Evolutionary conservation across 768 basidiomycete species (phyloP), one percentile per base, ranked within the genome.

Genomic region (Sarcodon sp.): DNA sequence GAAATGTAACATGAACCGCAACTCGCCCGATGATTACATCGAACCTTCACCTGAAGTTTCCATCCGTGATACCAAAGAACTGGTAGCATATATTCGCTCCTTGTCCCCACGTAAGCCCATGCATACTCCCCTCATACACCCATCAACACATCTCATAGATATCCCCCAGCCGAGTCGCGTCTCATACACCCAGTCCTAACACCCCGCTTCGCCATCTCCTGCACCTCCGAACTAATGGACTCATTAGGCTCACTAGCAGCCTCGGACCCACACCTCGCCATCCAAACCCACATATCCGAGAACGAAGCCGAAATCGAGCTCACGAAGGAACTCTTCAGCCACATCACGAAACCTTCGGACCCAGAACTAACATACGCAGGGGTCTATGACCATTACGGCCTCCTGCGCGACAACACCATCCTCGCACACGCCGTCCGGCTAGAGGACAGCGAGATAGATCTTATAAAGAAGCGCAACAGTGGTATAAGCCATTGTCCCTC

Each of bases 161-260:
- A 44, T 27, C 33, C 11, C 58, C 60, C 43, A 21, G 45, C 13
- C 2, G 52, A 48, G 27, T 51, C 57, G 67, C 71, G 77, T 1
- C 77, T 93, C 6, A 84, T 98, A 8, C 86, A 87, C 48, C 94
- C 94, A 4, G 80, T 91, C 57, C 66, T 97, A 38, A 97, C 94
- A 0, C 94, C 94, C 11, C 86, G 94, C n/a, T 98, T 97, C 62
- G 94, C 94, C 18, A 84, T 97, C 50, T 81, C 87, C 9, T 94
- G 91, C 64, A 79, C 91, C 0, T 62, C 70, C 10, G 66, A 75
- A n/a, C 76, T 93, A 32, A 72, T 97, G 45, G 43, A 58, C 0
- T 63, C 66, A 4, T 70, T 98, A 5, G 80, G 85, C 7, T 54
- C 66, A 4, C 64, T 94, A 36, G 84, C 84, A 0, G 58, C 65